Evolutionary conservation across 2,329 filamentous ascomycete species (phyloP), one percentile per base, ranked within the genome.

Genomic region (Xylaria sp.): DNA sequence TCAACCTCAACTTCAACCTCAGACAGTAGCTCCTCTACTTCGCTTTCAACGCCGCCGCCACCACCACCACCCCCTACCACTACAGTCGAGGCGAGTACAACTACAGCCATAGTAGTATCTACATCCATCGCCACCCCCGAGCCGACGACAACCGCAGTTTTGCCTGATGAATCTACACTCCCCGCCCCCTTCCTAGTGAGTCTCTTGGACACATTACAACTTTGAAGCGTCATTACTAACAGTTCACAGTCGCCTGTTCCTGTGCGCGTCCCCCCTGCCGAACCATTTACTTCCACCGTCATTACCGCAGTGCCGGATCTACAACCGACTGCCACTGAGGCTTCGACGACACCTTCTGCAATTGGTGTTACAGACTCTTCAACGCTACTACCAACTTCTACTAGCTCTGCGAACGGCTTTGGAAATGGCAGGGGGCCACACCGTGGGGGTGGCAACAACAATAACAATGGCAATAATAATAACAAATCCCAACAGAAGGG

Each of bases 391-490:
- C 57, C 66, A 47, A 54, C 51, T 24, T 42, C 36, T 27, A 68
- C 61, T 8, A 48, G n/a, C 9, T 5, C 9, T 4, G n/a, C 24
- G 24, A 51, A 42, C 21, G 19, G 21, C n/a, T n/a, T 4, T 21
- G 39, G 30, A 6, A 48, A 12, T 12, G 34, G 12, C 45, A 39
- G 34, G 4, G 45, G 48, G 17, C 5, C 4, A 30, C 34, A 59
- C 45, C 21, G n/a, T 17, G 14, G n/a, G 2, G 19, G 24, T 36
- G 27, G 48, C n/a, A 24, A 45, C 4, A 34, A 56, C 30, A 63
- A 64, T 54, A 57, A 48, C 24, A 59, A 39, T 12, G 55, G 60
- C 36, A 66, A 69, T 32, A 56, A 60, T 45, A 54, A 66, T 14
- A 34, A 21, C 3, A 32, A 24, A 24, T n/a, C 12, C 9, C n/a